A percentile compares a stretch with the other conserved stretches of the same genome.
phyloP scores from a whole-genome alignment of 495 filamentous ascomycete genomes.

The Hypomontagnella submonticulosa region DNA sequence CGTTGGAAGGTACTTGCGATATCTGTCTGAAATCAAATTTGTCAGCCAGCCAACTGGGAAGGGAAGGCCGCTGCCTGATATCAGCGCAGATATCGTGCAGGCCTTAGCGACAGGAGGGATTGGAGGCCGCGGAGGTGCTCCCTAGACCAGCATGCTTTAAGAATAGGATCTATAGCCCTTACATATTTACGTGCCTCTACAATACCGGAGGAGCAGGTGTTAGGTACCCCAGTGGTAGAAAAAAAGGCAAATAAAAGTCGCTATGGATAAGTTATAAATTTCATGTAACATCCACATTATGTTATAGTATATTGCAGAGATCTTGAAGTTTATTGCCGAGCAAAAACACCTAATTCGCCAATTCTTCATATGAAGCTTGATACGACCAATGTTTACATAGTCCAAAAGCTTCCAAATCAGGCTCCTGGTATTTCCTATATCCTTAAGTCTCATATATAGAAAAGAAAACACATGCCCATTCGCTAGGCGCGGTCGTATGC shows the following conservation, averaged over 20 bases:
- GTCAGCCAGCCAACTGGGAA: slow-evolving; percentile 64
- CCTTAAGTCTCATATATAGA: no score
- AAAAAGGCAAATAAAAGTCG: slow-evolving; percentile 21
- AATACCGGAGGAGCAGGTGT: slow-evolving; percentile 1
- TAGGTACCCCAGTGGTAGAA: slow-evolving; percentile 9
- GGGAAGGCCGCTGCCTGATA: slow-evolving; percentile 60
- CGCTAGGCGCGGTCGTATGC: no score
- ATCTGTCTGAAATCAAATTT: slow-evolving; percentile 77
- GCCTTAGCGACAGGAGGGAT: slow-evolving; percentile 60
- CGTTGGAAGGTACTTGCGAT: slow-evolving; percentile 78
- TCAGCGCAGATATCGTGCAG: slow-evolving; percentile 62
- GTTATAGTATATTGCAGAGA: no score
- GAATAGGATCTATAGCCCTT: not conserved
- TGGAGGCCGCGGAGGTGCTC: slow-evolving; percentile 59
- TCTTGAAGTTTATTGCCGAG: no score
- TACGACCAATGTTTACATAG: no score
- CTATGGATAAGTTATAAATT: not conserved
- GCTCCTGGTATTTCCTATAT: no score
- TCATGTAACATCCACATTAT: no score
- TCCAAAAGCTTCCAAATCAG: no score
- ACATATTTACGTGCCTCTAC: not conserved
- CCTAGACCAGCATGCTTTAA: slow-evolving; percentile 1
- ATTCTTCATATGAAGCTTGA: no score
- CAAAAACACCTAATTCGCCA: no score
- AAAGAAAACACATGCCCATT: no score